Conservation (phyloP, 192 early-diverging fungal genomes). For the Coemansia sp. region DNA sequence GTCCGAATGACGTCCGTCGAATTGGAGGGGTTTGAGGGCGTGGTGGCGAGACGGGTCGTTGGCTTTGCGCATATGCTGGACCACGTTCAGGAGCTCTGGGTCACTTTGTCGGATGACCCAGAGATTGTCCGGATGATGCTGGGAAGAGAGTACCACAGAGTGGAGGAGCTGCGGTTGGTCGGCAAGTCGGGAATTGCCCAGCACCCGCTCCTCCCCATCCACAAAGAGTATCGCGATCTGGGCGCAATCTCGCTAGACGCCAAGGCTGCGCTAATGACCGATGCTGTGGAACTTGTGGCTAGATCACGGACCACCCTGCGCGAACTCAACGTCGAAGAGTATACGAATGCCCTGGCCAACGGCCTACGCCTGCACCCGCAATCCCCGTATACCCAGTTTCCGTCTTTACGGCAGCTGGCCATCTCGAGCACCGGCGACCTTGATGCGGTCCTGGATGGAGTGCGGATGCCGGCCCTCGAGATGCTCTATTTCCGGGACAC, state of each 20-base stretch:
- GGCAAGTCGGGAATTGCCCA: too few relatives aligned
- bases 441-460: slow-evolving; percentile 2
- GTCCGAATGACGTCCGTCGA: slow-evolving; percentile 31
- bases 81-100: slow-evolving; percentile 15
- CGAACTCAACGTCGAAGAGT: slow-evolving; percentile 26
- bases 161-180: slow-evolving; percentile 19
- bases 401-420: slow-evolving; percentile 17
- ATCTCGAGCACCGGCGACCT: slow-evolving; percentile 2
- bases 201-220: too few relatives aligned
- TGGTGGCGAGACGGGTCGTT: neutral
- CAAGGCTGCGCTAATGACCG: too few relatives aligned
- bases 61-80: slow-evolving; percentile 8
- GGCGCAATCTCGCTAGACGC: slow-evolving; percentile 19
- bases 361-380: too few relatives aligned
- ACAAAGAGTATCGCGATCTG: too few relatives aligned
- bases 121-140: neutral
- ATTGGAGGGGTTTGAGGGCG: slow-evolving; percentile 1
- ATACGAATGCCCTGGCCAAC: neutral
- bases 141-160: neutral
- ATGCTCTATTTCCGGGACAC: slow-evolving; percentile 25
- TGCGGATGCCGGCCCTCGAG: slow-evolving; percentile 2
- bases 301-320: slow-evolving; percentile 4
- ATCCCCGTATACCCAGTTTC: too few relatives aligned
- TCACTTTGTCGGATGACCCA: slow-evolving; percentile 5
- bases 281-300: slow-evolving; percentile 2